phyloP scores from a whole-genome alignment of 176 grass and related monocot genomes.

The Ampelocalamus luodianensis region DNA sequence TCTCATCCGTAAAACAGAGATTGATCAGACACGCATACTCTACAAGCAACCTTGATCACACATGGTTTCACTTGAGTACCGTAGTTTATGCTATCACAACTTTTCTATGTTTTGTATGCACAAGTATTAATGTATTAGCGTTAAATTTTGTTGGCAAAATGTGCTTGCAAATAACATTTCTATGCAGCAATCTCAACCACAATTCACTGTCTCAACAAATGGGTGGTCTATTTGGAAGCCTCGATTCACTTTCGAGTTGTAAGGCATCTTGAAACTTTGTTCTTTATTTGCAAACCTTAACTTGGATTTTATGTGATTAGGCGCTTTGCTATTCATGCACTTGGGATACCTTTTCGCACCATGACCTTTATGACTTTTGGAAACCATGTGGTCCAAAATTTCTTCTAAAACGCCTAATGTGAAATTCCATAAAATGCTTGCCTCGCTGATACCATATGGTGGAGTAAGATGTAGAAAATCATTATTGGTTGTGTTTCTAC shows the following conservation, averaged over 20 bases:
- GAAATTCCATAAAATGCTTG: constrained; percentile 16
- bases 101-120: constrained; percentile 14
- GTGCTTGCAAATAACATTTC: constrained; percentile 30
- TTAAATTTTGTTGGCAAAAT: constrained; percentile 28
- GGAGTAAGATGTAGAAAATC: too few relatives aligned
- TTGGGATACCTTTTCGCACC: constrained; percentile 1
- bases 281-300: constrained; percentile 15
- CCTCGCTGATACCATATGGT: neutral
- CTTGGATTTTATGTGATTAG: neutral
- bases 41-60: too few relatives aligned
- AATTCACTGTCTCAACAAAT: constrained; percentile 71
- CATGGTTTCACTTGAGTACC: constrained; percentile 76
- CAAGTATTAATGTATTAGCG: constrained; percentile 9
- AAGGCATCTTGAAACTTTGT: constrained; percentile 52
- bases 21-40: too few relatives aligned
- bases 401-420: neutral
- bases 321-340: neutral
- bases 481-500: too few relatives aligned
- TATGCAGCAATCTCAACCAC: constrained; percentile 84
- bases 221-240: constrained; percentile 72
- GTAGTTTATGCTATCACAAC: constrained; percentile 54
- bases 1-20: too few relatives aligned
- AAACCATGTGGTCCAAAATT: constrained; percentile 5
- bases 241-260: constrained; percentile 81
- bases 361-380: neutral